phyloP scores from a whole-genome alignment of 1,139 yeast genomes.

The Sugiyamaella pinicola region DNA sequence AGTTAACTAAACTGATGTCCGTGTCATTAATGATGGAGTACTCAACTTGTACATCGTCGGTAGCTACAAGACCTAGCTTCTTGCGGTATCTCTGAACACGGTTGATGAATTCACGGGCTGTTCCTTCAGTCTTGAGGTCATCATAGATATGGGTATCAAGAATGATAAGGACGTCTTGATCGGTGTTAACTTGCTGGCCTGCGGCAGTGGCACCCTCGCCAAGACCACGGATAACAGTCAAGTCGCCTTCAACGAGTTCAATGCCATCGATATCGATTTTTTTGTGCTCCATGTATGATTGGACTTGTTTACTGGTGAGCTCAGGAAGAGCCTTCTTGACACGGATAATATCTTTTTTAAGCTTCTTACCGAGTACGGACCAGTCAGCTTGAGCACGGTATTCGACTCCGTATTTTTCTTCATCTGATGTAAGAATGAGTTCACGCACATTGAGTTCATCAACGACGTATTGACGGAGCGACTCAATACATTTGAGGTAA shows the following conservation, averaged over 20 bases:
- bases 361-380: constrained; percentile 97
- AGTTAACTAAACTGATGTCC: constrained; percentile 59
- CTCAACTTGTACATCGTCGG: constrained; percentile 92
- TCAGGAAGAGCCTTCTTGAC: constrained; percentile 92
- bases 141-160: constrained; percentile 86
- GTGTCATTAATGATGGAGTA: constrained; percentile 68
- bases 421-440: constrained; percentile 84
- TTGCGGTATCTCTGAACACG: constrained; percentile 97
- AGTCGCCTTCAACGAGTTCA: constrained; percentile 80
- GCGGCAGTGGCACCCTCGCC: constrained; percentile 59
- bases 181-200: constrained; percentile 86
- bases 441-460: constrained; percentile 95
- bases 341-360: constrained; percentile 88
- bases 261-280: constrained; percentile 86
- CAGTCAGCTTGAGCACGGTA: constrained; percentile 97
- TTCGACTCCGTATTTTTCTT: constrained; percentile 85
- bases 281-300: constrained; percentile 70
- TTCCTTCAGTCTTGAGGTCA: constrained; percentile 88
- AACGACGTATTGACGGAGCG: constrained; percentile 73
- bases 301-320: constrained; percentile 80
- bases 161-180: constrained; percentile 84
- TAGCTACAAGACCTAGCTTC: constrained; percentile 91
- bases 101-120: constrained; percentile 94
- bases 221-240: constrained; percentile 86
- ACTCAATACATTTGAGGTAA: constrained; percentile 76